These are phyloP conservation scores for Penicillium nordicum DNA, from an alignment of 2,329 filamentous ascomycete species.

Conservation along the genomic window DNA sequence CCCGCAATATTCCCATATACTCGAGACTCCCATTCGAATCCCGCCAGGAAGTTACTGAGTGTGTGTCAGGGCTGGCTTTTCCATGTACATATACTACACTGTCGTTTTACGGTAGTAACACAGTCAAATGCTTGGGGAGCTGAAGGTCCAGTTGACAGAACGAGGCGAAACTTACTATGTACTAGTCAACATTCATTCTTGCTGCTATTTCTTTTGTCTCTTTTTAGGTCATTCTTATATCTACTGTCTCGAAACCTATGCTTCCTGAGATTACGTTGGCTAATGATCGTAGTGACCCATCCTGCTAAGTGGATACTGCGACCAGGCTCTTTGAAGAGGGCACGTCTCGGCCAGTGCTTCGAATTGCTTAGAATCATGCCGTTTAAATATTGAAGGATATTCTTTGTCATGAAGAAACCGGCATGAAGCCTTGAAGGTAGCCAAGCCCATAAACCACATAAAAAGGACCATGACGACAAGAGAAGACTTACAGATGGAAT, in stretches of 20 bases:
- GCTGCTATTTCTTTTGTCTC: conserved; percentile 16
- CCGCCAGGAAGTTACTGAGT: conserved; percentile 5
- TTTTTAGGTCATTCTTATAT: neutral
- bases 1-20: neutral
- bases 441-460: neutral
- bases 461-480: neutral
- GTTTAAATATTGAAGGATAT: too few relatives aligned
- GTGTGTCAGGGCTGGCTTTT: conserved; percentile 8
- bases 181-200: conserved; percentile 14
- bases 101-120: conserved; percentile 13
- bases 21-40: conserved; percentile 1
- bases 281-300: neutral
- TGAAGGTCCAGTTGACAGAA: conserved; percentile 20
- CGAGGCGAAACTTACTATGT: conserved; percentile 16
- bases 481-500: neutral
- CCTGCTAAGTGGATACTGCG: neutral
- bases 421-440: neutral
- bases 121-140: conserved; percentile 12
- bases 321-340: neutral
- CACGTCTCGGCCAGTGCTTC: neutral
- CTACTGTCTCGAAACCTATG: neutral
- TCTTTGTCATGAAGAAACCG: neutral
- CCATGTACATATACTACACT: conserved; percentile 35
- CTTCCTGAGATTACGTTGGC: neutral
- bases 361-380: neutral